Percentiles rank a stretch among this genome's conserved stretches.
Evolutionary conservation across 2,329 filamentous ascomycete genomes (phyloP).

Genomic region (Sarocladium strictum): DNA sequence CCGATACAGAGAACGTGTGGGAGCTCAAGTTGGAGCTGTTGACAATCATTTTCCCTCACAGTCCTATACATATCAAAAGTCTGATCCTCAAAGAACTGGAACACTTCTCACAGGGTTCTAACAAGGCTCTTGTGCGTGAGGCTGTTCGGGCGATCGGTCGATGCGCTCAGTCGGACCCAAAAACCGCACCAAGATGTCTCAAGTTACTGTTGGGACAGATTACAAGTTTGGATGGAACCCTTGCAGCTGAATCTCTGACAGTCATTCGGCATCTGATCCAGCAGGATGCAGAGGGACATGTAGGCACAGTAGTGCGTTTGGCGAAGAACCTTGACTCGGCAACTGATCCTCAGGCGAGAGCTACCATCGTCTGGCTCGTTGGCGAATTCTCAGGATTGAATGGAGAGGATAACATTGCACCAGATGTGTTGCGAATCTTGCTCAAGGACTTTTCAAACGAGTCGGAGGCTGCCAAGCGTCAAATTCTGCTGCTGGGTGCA

Average conservation of each 20-base stretch:
- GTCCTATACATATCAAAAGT: constrained; percentile 68
- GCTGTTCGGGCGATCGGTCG: constrained; percentile 89
- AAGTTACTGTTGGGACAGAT: constrained; percentile 80
- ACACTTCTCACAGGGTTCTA: constrained; percentile 73
- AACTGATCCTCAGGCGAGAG: constrained; percentile 79
- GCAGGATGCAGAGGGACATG: constrained; percentile 74
- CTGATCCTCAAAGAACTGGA: constrained; percentile 89
- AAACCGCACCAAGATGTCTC: constrained; percentile 72
- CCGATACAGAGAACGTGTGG: constrained; percentile 78
- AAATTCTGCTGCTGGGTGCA: constrained; percentile 88
- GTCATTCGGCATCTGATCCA: constrained; percentile 96
- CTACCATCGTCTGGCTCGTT: constrained; percentile 95
- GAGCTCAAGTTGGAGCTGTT: constrained; percentile 86
- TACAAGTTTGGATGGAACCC: constrained; percentile 75
- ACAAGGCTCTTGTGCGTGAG: constrained; percentile 76
- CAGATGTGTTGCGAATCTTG: constrained; percentile 84
- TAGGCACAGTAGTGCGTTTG: constrained; percentile 78
- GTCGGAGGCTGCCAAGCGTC: constrained; percentile 78
- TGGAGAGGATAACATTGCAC: constrained; percentile 81
- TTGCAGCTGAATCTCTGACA: constrained; percentile 89
- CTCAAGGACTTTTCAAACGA: constrained; percentile 81
- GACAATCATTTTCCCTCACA: constrained; percentile 84
- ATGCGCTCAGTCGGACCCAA: constrained; percentile 73
- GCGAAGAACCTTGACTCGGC: constrained; percentile 89
- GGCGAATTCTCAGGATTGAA: constrained; percentile 84